Conservation (phyloP, 495 filamentous ascomycete genomes). For the Thozetella sp. region DNA sequence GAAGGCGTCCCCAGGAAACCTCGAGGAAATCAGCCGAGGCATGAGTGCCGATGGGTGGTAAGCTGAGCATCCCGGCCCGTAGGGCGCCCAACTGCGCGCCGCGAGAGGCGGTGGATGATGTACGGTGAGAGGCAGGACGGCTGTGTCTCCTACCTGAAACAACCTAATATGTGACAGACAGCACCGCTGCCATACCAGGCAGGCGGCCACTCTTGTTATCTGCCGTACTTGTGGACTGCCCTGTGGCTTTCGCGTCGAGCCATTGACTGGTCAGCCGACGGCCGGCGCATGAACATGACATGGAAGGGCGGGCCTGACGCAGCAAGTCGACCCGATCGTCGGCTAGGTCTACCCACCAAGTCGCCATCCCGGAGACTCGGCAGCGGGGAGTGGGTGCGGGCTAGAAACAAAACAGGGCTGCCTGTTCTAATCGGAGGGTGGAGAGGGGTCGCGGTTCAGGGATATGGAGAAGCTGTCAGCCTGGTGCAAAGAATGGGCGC, state of each 20-base stretch:
- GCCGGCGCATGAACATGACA: background rate
- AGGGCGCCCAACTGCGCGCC: background rate
- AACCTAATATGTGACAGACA: background rate
- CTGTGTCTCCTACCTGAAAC: slow-evolving; percentile 1
- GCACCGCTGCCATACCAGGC: background rate
- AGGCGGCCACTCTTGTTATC: background rate
- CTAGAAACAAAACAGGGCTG: background rate
- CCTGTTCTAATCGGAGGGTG: background rate
- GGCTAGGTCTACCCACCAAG: background rate
- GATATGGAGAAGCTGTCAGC: background rate
- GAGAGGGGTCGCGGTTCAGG: background rate
- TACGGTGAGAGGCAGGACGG: background rate
- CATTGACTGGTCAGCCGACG: no score
- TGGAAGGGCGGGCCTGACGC: background rate
- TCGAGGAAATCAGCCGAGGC: no score
- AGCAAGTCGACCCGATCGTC: background rate
- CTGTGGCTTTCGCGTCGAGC: no score
- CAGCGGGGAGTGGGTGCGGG: background rate
- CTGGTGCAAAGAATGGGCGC: background rate
- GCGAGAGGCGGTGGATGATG: background rate
- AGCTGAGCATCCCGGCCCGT: no score
- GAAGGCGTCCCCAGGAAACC: no score
- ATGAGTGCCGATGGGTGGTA: no score
- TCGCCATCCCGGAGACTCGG: background rate
- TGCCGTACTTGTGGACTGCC: background rate